phyloP scores from a whole-genome alignment of 2,329 filamentous ascomycete genomes.

The Sarocladium oryzae region DNA sequence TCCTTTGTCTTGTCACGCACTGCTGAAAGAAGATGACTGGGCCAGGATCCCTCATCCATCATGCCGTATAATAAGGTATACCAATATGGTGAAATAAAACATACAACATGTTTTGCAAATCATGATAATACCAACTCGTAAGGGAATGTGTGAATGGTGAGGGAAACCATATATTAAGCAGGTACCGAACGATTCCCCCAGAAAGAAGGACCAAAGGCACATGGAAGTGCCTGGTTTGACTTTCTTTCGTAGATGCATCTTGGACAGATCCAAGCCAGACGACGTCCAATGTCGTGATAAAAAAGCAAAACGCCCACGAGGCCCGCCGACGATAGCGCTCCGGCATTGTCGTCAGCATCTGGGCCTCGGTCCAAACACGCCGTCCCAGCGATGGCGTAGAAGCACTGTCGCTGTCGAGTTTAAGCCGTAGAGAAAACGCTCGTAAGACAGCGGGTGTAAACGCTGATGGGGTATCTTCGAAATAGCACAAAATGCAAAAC shows the following conservation, averaged over 20 bases:
- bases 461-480: conserved; percentile 38
- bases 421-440: conserved; percentile 22
- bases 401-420: conserved; percentile 50
- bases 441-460: conserved; percentile 39
- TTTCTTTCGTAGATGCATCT: neutral
- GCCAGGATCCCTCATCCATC: conserved; percentile 7
- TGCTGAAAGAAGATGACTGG: conserved; percentile 1
- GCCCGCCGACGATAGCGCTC: conserved; percentile 44
- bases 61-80: neutral
- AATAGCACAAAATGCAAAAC: conserved; percentile 16
- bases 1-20: neutral
- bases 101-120: conserved; percentile 6
- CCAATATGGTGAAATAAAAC: neutral
- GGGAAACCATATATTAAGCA: neutral
- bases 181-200: neutral
- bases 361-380: conserved; percentile 43
- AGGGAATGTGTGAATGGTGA: neutral
- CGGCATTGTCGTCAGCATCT: conserved; percentile 42
- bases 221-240: neutral
- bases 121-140: neutral
- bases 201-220: neutral
- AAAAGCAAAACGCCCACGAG: conserved; percentile 37
- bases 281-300: conserved; percentile 12
- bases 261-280: neutral
- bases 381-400: conserved; percentile 50